Conservation (phyloP, 345 rosid genomes). For the Nasturtium officinale region DNA sequence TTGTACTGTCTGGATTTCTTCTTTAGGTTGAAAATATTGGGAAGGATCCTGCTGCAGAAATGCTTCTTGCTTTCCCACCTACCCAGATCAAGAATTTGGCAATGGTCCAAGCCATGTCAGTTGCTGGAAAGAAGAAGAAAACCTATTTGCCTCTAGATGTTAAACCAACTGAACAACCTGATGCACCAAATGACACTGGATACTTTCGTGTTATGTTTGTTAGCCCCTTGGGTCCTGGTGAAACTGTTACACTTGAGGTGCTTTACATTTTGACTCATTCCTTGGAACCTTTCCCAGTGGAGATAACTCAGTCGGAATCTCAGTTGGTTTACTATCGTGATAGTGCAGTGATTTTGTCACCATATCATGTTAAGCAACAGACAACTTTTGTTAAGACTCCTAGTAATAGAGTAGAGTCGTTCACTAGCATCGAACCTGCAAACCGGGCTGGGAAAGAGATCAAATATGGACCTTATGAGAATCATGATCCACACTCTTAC, state of each 20-base stretch:
- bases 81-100: conserved; percentile 70
- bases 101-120: conserved; percentile 69
- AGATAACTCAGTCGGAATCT: conserved; percentile 90
- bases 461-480: conserved; percentile 91
- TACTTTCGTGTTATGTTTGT: conserved; percentile 57
- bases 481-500: conserved; percentile 67
- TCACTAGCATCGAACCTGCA: conserved; percentile 82
- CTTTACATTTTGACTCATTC: conserved; percentile 78
- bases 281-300: conserved; percentile 88
- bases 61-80: conserved; percentile 89
- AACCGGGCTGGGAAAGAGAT: conserved; percentile 72
- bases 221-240: conserved; percentile 64
- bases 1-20: conserved; percentile 29
- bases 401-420: conserved; percentile 81
- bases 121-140: conserved; percentile 75
- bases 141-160: conserved; percentile 61
- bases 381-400: conserved; percentile 79
- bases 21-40: conserved; percentile 82
- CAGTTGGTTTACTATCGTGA: conserved; percentile 88
- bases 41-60: conserved; percentile 58
- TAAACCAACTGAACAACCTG: conserved; percentile 65
- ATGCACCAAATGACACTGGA: conserved; percentile 72
- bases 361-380: conserved; percentile 79
- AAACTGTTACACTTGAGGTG: conserved; percentile 76
- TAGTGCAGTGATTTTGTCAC: conserved; percentile 75